Evolutionary conservation across 345 rosid species (phyloP).

Genomic region (Arabidopsis suecica): DNA sequence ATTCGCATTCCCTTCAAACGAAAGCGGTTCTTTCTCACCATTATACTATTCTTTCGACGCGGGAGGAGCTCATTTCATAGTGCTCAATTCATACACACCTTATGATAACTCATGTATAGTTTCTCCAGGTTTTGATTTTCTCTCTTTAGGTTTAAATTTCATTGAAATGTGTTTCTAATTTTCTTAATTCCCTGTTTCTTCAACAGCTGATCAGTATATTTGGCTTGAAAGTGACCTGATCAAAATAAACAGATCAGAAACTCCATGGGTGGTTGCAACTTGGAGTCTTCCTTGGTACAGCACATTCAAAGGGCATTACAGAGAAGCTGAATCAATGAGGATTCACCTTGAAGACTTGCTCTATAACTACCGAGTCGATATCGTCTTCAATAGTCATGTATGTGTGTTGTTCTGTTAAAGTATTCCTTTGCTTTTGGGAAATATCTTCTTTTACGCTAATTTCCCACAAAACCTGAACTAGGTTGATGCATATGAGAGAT

Average conservation of each 20-base stretch:
- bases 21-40: slow-evolving; percentile 65
- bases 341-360: slow-evolving; percentile 79
- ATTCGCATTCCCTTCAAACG: slow-evolving; percentile 72
- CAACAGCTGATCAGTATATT: slow-evolving; percentile 72
- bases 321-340: slow-evolving; percentile 93
- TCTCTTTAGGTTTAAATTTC: slow-evolving; percentile 2
- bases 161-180: slow-evolving; percentile 4
- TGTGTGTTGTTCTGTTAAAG: slow-evolving; percentile 31
- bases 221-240: slow-evolving; percentile 80
- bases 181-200: neutral
- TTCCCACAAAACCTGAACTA: slow-evolving; percentile 38
- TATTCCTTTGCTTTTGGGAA: neutral
- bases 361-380: slow-evolving; percentile 62
- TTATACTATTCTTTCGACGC: slow-evolving; percentile 85
- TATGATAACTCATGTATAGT: slow-evolving; percentile 61
- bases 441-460: neutral
- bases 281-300: slow-evolving; percentile 96
- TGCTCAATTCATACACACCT: slow-evolving; percentile 65
- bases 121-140: slow-evolving; percentile 20
- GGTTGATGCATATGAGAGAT: slow-evolving; percentile 96
- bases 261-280: slow-evolving; percentile 89
- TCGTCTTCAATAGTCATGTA: slow-evolving; percentile 87
- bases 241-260: slow-evolving; percentile 62
- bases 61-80: slow-evolving; percentile 81
- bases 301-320: slow-evolving; percentile 74